Evolutionary conservation across 2,329 filamentous ascomycete species (phyloP), one percentile per base, ranked within the genome.

Genomic region (Colletotrichum scovillei): DNA sequence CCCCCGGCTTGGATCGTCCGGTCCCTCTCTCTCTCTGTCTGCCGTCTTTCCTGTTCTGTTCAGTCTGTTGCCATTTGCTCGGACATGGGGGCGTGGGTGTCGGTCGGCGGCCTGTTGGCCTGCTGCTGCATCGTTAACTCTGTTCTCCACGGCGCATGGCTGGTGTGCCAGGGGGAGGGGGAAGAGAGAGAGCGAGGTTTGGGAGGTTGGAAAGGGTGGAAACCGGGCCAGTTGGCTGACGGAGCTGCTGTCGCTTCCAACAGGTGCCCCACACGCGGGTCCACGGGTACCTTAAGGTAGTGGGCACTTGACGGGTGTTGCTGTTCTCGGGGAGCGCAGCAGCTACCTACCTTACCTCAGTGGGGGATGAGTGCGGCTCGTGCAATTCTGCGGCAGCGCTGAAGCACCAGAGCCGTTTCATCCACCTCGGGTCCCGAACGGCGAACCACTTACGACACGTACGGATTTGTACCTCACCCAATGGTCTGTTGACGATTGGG

Each of bases 361-460:
- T 22, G 22, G 22, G 22, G 22, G 22, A 22, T 22, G 22, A 22
- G 22, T 70, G 42, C 60, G 60, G 38, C 38, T 49, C 53, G 69
- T 71, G 67, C 49, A 49, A 59, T 57, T 63, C 72, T 74, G 72
- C 68, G 72, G 72, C 72, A 74, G 63, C 49, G 26, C 63, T 74
- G 72, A 72, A 67, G 72, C 72, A 72, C 11, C 68, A 74, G 63
- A 58, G 64, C 35, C 53, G 72, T 74, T 74, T 74, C 72, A 74
- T 71, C 71, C 26, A 53, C 16, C 46, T 66, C 67, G 67, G 71
- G 46, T 70, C 67, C 71, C 62, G 62, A 63, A 63, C n/a, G 56
- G 59, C 55, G 55, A 70, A 70, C 59, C 38, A 62, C 63, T 30
- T 32, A 60, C 19, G 53, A 49, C 42, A 19, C 19, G 19, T 49